Conservation (phyloP, 345 rosid species). For the Clarkia xantiana region DNA sequence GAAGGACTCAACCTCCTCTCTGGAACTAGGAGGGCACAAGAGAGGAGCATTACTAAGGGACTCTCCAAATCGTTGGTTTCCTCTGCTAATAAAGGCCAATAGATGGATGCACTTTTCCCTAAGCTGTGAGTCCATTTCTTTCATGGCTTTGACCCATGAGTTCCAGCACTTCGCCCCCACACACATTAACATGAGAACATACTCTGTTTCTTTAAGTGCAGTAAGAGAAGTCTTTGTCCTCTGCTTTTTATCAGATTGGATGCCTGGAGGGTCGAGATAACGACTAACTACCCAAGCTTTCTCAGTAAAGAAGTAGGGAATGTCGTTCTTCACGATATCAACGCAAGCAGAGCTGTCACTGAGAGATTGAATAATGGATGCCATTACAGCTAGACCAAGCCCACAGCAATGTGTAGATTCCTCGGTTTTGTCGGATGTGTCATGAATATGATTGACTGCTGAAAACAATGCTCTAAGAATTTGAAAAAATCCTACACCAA, state of each 20-base stretch:
- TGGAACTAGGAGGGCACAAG: conserved; percentile 42
- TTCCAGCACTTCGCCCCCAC: conserved; percentile 49
- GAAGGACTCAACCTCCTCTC: conserved; percentile 55
- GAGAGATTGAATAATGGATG: conserved; percentile 62
- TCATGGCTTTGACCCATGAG: conserved; percentile 59
- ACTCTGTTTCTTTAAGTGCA: conserved; percentile 69
- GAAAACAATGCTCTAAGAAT: conserved; percentile 51
- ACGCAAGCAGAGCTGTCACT: conserved; percentile 33
- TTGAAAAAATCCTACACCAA: conserved; percentile 49
- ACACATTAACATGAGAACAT: conserved; percentile 73
- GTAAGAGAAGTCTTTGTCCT: conserved; percentile 47
- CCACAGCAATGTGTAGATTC: conserved; percentile 61
- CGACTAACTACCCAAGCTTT: conserved; percentile 50
- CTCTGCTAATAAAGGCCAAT: conserved; percentile 73
- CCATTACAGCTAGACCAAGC: conserved; percentile 64
- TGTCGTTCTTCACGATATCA: conserved; percentile 41
- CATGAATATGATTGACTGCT: conserved; percentile 14
- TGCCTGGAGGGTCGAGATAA: conserved; percentile 55
- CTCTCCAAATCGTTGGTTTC: conserved; percentile 49
- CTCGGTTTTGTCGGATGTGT: conserved; percentile 31
- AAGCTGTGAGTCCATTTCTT: conserved; percentile 60
- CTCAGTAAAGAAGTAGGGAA: conserved; percentile 60
- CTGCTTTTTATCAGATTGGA: conserved; percentile 51
- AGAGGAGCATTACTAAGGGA: conserved; percentile 33
- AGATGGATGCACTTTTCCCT: conserved; percentile 77